Evolutionary conservation across 495 filamentous ascomycete genomes (phyloP).

Genomic region (Neurospora sp.): DNA sequence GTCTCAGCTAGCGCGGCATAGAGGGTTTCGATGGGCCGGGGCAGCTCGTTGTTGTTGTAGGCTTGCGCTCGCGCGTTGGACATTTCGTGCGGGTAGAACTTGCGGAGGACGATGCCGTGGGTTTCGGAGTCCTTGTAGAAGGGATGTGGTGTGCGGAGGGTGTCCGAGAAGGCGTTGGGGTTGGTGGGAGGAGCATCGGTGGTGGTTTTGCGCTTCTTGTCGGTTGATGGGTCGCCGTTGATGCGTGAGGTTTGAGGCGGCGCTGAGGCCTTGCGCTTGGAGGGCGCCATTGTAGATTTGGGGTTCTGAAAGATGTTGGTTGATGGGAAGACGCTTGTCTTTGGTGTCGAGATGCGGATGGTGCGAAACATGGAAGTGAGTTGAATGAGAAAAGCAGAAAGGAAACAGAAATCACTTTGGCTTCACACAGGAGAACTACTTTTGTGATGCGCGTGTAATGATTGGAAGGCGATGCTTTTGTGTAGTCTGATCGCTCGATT

Average conservation of each 20-base stretch:
- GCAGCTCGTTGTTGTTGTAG: conserved; percentile 56
- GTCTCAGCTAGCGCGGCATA: conserved; percentile 46
- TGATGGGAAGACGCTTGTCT: not conserved
- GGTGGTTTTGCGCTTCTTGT: conserved; percentile 18
- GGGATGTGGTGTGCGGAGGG: conserved; percentile 30
- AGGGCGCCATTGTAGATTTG: conserved; percentile 8
- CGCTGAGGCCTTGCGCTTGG: conserved; percentile 14
- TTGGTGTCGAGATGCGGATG: not conserved
- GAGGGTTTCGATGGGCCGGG: conserved; percentile 59
- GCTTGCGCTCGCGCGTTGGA: conserved; percentile 60
- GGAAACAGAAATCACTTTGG: not conserved
- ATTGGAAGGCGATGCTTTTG: conserved; percentile 2
- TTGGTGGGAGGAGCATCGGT: not conserved
- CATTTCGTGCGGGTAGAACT: conserved; percentile 82
- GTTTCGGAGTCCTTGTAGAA: conserved; percentile 43
- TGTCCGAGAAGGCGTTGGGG: conserved; percentile 8
- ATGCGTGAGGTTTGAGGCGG: not conserved
- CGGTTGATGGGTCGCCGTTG: not conserved
- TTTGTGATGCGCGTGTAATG: not conserved
- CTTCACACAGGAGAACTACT: not conserved
- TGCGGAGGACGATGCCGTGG: conserved; percentile 62
- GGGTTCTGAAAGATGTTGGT: not conserved
- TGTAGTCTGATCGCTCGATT: conserved; percentile 14
- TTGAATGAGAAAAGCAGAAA: not conserved
- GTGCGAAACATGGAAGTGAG: not conserved